Percentiles rank a stretch among this genome's conserved stretches.
Evolutionary conservation across 176 grass and related monocot species (phyloP).

Genomic region (Rhynchospora pubera): DNA sequence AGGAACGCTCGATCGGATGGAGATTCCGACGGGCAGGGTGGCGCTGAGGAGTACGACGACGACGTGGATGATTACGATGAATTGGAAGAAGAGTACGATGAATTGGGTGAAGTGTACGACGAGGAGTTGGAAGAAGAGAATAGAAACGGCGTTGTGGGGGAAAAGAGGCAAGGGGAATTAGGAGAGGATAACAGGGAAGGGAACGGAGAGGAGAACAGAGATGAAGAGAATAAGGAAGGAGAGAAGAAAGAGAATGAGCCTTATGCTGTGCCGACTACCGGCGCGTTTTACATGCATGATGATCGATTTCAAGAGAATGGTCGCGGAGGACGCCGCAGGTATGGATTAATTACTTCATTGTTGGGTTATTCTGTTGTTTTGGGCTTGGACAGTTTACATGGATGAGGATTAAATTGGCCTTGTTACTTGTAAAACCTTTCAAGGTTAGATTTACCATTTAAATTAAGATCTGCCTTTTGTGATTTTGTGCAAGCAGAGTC

Average conservation of each 20-base stretch:
- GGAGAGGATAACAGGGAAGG: slow-evolving; percentile 10
- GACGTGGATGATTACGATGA: slow-evolving; percentile 23
- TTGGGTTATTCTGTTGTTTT: background rate
- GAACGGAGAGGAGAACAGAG: slow-evolving; percentile 1
- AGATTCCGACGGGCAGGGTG: slow-evolving; percentile 76
- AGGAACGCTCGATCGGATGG: slow-evolving; percentile 48
- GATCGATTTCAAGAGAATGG: slow-evolving; percentile 89
- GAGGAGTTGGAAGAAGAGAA: background rate
- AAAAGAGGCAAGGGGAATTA: slow-evolving; percentile 4
- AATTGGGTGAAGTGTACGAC: slow-evolving; percentile 6
- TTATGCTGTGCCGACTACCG: slow-evolving; percentile 77
- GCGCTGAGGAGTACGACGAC: slow-evolving; percentile 63
- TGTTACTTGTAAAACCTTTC: background rate
- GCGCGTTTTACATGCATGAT: slow-evolving; percentile 99
- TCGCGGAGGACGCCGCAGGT: slow-evolving; percentile 68
- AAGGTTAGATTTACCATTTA: too few relatives aligned
- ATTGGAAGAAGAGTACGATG: slow-evolving; percentile 20
- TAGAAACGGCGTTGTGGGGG: background rate
- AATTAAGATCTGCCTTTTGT: background rate
- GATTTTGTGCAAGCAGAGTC: background rate
- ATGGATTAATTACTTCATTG: background rate
- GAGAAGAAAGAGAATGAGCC: slow-evolving; percentile 78
- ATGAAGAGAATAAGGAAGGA: slow-evolving; percentile 10
- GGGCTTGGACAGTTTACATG: background rate
- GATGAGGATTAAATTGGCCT: slow-evolving; percentile 1